phyloP scores from a whole-genome alignment of 108 stramenopile genomes.

The Cyclotella atomus region DNA sequence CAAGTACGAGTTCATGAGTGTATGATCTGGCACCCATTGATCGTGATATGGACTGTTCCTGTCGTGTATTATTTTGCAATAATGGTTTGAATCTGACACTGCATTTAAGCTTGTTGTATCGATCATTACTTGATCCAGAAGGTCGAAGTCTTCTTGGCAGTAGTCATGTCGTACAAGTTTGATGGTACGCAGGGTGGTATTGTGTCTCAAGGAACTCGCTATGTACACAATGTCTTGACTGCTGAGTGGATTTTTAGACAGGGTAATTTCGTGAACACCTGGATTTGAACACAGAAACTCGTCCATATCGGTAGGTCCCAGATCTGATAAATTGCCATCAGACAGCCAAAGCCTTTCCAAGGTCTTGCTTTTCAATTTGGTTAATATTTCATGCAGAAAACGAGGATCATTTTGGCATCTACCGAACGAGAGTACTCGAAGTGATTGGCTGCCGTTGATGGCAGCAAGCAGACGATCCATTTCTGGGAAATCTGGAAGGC shows the following conservation, averaged over 20 bases:
- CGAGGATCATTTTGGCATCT: neutral
- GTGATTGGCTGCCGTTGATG: neutral
- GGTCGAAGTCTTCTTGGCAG: neutral
- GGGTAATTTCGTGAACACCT: neutral
- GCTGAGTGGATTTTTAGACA: neutral
- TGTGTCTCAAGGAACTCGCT: neutral
- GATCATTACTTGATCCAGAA: neutral
- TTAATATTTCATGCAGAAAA: neutral
- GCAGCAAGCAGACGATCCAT: neutral
- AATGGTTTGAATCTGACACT: neutral
- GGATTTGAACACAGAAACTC: neutral
- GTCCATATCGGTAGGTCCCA: neutral
- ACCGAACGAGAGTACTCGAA: neutral
- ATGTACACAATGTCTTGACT: neutral
- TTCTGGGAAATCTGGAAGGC: neutral
- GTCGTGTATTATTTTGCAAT: neutral
- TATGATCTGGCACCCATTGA: too few species aligned
- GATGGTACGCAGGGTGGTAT: neutral
- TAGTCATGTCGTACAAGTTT: neutral
- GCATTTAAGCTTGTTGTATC: neutral
- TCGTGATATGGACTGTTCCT: neutral
- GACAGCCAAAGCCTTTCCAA: neutral
- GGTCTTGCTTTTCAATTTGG: neutral
- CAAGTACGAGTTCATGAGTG: too few species aligned
- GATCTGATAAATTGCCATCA: neutral